A percentile compares a stretch with the other conserved stretches of the same genome.
These are phyloP conservation scores for Alnus glutinosa DNA, from an alignment of 306 rosid genomes.

Conservation along the genomic window DNA sequence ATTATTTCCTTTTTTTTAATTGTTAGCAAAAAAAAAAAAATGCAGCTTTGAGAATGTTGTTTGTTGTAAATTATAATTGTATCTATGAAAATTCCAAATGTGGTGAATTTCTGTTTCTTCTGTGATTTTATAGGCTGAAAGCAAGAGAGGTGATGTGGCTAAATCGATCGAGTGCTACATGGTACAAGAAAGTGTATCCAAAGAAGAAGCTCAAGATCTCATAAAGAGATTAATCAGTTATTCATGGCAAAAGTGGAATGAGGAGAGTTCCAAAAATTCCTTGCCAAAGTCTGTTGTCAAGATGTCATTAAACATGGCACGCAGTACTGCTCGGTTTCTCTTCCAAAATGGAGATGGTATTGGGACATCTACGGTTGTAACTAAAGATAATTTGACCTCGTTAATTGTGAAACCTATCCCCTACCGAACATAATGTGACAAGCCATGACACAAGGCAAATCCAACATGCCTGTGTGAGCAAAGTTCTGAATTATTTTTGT, in stretches of 20 bases:
- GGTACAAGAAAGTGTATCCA: constrained; percentile 3
- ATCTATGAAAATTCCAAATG: too few species aligned
- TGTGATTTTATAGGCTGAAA: constrained; percentile 24
- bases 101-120: background rate
- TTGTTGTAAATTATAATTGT: too few species aligned
- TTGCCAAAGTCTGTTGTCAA: constrained; percentile 22
- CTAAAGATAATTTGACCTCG: constrained; percentile 22
- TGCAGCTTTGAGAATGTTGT: too few species aligned
- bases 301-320: constrained; percentile 31
- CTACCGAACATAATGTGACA: background rate
- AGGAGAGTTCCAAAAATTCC: background rate
- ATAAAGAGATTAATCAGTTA: constrained; percentile 15
- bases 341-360: constrained; percentile 36
- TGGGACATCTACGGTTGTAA: constrained; percentile 25
- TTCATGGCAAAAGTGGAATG: constrained; percentile 31
- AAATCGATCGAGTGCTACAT: constrained; percentile 32
- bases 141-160: constrained; percentile 39
- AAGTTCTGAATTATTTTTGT: too few species aligned
- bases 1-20: too few species aligned
- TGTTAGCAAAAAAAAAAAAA: too few species aligned
- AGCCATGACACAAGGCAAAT: too few species aligned
- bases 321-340: constrained; percentile 21
- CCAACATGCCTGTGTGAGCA: too few species aligned
- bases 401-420: constrained; percentile 29
- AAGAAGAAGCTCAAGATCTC: constrained; percentile 19